Evolutionary conservation across 805 yeast species (phyloP).

Genomic region (Wickerhamomyces subpelliculosus): DNA sequence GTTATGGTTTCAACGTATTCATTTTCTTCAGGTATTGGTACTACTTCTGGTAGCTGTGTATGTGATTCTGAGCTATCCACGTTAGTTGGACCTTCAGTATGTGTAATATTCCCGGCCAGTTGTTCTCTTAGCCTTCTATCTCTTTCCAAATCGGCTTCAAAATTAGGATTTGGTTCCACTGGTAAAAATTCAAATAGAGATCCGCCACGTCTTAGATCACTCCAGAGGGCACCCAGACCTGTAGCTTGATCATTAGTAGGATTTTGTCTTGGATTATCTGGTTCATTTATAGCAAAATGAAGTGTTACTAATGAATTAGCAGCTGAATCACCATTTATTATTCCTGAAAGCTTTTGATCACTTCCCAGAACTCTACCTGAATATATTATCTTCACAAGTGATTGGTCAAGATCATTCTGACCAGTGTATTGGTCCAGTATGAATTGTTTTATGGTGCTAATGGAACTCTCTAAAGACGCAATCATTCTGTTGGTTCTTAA

Average conservation of each 20-base stretch:
- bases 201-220: conserved; percentile 19
- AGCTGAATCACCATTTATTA: conserved; percentile 7
- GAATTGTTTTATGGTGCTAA: conserved; percentile 17
- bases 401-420: conserved; percentile 5
- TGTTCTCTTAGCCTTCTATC: conserved; percentile 18
- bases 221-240: conserved; percentile 22
- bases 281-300: conserved; percentile 18
- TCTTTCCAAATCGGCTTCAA: conserved; percentile 18
- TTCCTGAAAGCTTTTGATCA: conserved; percentile 11
- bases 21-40: no score
- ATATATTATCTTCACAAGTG: conserved; percentile 20
- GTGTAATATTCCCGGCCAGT: conserved; percentile 5
- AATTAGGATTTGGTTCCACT: conserved; percentile 22
- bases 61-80: neutral
- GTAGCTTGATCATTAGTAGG: no score
- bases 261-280: conserved; percentile 5
- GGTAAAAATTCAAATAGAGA: conserved; percentile 24
- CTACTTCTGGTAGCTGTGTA: no score
- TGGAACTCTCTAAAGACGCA: conserved; percentile 13
- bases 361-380: conserved; percentile 18
- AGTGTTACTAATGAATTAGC: conserved; percentile 5
- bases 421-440: conserved; percentile 20
- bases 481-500: conserved; percentile 8
- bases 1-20: no score
- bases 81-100: no score